Evolutionary conservation across 1,139 yeast genomes (phyloP).

Genomic region (Lodderomyces beijingensis): DNA sequence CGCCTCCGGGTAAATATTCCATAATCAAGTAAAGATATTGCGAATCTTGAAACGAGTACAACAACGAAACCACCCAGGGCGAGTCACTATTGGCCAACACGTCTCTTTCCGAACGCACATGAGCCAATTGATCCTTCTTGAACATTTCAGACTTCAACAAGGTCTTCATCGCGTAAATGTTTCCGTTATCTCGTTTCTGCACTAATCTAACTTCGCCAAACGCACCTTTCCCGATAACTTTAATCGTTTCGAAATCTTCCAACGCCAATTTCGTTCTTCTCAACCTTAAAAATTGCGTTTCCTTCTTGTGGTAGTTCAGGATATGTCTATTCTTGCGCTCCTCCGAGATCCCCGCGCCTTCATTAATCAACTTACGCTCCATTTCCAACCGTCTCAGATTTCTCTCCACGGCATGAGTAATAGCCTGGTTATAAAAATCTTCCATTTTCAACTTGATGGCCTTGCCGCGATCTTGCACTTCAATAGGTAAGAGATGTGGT

Average conservation of each 20-base stretch:
- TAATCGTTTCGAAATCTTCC: conserved; percentile 74
- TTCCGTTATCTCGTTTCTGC: conserved; percentile 79
- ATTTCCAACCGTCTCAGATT: conserved; percentile 73
- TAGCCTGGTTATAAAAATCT: conserved; percentile 71
- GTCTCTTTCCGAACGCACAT: conserved; percentile 82
- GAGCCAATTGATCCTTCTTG: conserved; percentile 78
- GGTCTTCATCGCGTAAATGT: conserved; percentile 83
- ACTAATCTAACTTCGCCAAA: conserved; percentile 81
- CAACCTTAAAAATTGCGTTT: conserved; percentile 69
- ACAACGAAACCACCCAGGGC: conserved; percentile 82
- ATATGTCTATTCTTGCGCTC: conserved; percentile 73
- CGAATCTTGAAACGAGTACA: conserved; percentile 76
- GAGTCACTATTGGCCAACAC: conserved; percentile 82
- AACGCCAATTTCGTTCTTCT: conserved; percentile 70
- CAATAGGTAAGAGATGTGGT: conserved; percentile 67
- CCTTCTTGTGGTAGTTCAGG: conserved; percentile 67
- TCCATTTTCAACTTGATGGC: conserved; percentile 69
- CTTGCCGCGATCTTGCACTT: conserved; percentile 69
- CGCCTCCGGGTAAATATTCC: conserved; percentile 87
- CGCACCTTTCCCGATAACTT: conserved; percentile 84
- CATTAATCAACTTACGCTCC: conserved; percentile 62
- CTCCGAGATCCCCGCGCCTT: conserved; percentile 58
- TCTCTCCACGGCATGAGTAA: conserved; percentile 75
- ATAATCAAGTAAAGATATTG: conserved; percentile 72
- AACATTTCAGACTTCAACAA: conserved; percentile 76